Percentiles rank a stretch among this genome's conserved stretches.
phyloP scores from a whole-genome alignment of 768 basidiomycete genomes.

The Boletellus sp. region DNA sequence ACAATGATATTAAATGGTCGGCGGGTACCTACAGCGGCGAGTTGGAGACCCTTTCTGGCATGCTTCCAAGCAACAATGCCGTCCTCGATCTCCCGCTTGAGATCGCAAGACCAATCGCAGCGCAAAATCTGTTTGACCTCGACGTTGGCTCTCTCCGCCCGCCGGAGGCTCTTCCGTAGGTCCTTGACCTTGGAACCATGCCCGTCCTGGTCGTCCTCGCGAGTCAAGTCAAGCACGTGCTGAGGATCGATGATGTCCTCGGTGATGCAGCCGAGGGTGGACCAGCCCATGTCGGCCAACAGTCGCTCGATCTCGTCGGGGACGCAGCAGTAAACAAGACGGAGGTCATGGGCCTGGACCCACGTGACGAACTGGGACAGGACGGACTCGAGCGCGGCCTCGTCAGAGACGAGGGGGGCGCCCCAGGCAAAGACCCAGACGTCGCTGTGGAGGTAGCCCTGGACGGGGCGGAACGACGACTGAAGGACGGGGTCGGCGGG shows the following conservation, averaged over 20 bases:
- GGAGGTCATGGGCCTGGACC: conserved; percentile 42
- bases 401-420: conserved; percentile 51
- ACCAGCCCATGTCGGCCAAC: conserved; percentile 54
- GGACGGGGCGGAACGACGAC: conserved; percentile 46
- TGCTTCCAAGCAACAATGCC: conserved; percentile 57
- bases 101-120: conserved; percentile 40
- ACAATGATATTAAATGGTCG: not conserved
- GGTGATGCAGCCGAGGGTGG: conserved; percentile 57
- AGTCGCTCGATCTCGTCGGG: conserved; percentile 49
- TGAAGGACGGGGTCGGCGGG: conserved; percentile 21
- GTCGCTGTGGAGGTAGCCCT: conserved; percentile 55
- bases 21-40: conserved; percentile 40
- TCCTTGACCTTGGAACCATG: conserved; percentile 48
- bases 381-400: conserved; percentile 30
- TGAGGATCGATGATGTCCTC: conserved; percentile 56
- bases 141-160: conserved; percentile 54
- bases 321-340: conserved; percentile 59
- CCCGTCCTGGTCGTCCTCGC: conserved; percentile 34
- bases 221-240: conserved; percentile 40
- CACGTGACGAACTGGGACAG: conserved; percentile 45
- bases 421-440: conserved; percentile 62
- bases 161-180: conserved; percentile 57
- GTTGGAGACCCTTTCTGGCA: conserved; percentile 52
- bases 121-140: conserved; percentile 42
- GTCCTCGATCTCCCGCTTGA: conserved; percentile 45